Evolutionary conservation across 805 yeast species (phyloP).

Genomic region (Kuraishia floccosa): DNA sequence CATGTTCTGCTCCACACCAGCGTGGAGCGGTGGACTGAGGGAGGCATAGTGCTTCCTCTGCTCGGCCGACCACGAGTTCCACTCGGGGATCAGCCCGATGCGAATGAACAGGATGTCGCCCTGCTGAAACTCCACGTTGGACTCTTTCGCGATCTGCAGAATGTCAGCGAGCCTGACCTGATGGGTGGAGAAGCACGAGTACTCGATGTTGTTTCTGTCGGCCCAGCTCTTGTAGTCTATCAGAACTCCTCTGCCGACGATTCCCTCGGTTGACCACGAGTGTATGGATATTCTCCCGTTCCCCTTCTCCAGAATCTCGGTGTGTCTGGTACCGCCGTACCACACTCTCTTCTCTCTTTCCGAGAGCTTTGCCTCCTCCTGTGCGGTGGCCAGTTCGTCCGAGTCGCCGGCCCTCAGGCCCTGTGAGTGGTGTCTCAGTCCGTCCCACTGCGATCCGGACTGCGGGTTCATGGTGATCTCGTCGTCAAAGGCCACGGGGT

Average conservation of each 20-base stretch:
- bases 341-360: conserved; percentile 4
- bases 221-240: conserved; percentile 19
- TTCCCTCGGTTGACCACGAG: conserved; percentile 15
- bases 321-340: conserved; percentile 7
- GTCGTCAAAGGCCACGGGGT: conserved; percentile 11
- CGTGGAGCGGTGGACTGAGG: conserved; percentile 7
- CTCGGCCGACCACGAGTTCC: conserved; percentile 6
- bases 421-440: conserved; percentile 16
- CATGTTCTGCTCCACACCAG: conserved; percentile 6
- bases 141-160: conserved; percentile 9
- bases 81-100: conserved; percentile 17
- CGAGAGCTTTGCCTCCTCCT: conserved; percentile 7
- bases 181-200: conserved; percentile 12
- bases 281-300: conserved; percentile 6
- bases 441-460: conserved; percentile 17
- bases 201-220: conserved; percentile 12
- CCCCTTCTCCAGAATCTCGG: conserved; percentile 4
- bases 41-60: conserved; percentile 3
- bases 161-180: conserved; percentile 12
- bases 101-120: conserved; percentile 20
- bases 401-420: conserved; percentile 7
- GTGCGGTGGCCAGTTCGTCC: conserved; percentile 10
- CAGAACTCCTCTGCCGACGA: conserved; percentile 20
- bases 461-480: conserved; percentile 14
- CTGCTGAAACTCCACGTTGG: conserved; percentile 11